Conservation (phyloP, 2,329 filamentous ascomycete species). For the Westerdykella ornata region DNA sequence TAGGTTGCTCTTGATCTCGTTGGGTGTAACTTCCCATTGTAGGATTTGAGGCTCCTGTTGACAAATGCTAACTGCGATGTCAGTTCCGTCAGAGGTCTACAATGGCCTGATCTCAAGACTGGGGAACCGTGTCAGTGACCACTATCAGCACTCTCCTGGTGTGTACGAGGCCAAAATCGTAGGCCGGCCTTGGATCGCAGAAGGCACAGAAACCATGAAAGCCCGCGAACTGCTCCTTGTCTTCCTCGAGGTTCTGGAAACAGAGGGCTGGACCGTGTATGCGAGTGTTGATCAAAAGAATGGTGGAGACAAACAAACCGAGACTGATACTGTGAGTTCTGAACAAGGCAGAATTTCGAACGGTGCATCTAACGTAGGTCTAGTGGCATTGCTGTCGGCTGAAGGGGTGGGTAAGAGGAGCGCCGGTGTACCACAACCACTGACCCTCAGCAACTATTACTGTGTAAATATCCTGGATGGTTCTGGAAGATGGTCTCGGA, state of each 20-base stretch:
- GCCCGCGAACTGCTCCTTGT: constrained; percentile 31
- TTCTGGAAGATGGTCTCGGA: too few species aligned
- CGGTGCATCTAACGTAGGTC: not conserved
- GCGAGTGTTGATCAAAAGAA: constrained; percentile 35
- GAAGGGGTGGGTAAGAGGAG: constrained; percentile 16
- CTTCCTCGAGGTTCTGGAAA: constrained; percentile 33
- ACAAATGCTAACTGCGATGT: not conserved
- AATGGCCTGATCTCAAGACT: constrained; percentile 8
- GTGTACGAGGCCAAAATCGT: constrained; percentile 31
- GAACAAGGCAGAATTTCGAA: not conserved
- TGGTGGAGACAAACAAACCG: constrained; percentile 11
- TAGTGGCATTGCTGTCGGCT: constrained; percentile 20
- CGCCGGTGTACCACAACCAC: constrained; percentile 16
- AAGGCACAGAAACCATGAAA: constrained; percentile 33
- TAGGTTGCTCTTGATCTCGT: constrained; percentile 2
- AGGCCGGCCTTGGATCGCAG: constrained; percentile 29
- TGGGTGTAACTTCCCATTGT: too few species aligned
- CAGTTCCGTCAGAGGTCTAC: constrained; percentile 8
- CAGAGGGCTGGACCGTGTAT: constrained; percentile 37
- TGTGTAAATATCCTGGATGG: too few species aligned
- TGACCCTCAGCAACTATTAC: too few species aligned
- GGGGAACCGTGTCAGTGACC: constrained; percentile 9
- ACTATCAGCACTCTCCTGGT: constrained; percentile 9
- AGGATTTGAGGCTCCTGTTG: too few species aligned
- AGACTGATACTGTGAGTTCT: constrained; percentile 19